These are phyloP conservation scores for Echeveria elegans DNA, from an alignment of 164 flowering plant genomes.

Conservation along the genomic window DNA sequence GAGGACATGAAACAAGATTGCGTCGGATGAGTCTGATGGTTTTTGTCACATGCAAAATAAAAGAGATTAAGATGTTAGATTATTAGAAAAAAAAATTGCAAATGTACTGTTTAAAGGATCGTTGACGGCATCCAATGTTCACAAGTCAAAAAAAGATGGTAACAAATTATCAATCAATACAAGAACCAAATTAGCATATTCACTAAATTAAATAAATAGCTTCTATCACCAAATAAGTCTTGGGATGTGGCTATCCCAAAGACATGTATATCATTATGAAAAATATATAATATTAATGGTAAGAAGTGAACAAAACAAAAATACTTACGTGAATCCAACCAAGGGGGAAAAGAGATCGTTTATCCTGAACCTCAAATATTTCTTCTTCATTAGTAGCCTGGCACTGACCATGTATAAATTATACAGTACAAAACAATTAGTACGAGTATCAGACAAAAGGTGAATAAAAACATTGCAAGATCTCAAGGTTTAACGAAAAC, in stretches of 20 bases:
- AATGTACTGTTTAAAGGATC: too few species aligned
- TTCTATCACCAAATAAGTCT: too few species aligned
- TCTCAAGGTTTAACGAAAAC: not conserved
- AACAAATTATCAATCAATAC: too few species aligned
- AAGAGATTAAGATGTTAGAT: constrained; percentile 21
- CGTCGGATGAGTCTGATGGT: not conserved
- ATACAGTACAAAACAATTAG: not conserved
- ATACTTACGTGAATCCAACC: constrained; percentile 97
- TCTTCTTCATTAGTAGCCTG: constrained; percentile 96
- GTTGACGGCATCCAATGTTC: too few species aligned
- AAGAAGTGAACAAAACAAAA: not conserved
- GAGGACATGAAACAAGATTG: not conserved
- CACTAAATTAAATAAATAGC: not conserved
- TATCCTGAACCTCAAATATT: constrained; percentile 95
- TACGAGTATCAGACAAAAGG: not conserved
- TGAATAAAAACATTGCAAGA: not conserved
- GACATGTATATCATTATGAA: too few species aligned
- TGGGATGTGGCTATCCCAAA: too few species aligned
- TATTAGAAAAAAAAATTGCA: too few species aligned
- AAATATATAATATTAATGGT: not conserved
- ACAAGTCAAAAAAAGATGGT: too few species aligned
- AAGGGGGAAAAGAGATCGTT: constrained; percentile 78
- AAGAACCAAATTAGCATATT: too few species aligned
- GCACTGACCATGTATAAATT: constrained; percentile 42
- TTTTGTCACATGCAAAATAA: not conserved